A percentile compares a stretch with the other conserved stretches of the same genome.
Conservation (phyloP, 2,329 filamentous ascomycete species). For the Blumeriella jaapii region DNA sequence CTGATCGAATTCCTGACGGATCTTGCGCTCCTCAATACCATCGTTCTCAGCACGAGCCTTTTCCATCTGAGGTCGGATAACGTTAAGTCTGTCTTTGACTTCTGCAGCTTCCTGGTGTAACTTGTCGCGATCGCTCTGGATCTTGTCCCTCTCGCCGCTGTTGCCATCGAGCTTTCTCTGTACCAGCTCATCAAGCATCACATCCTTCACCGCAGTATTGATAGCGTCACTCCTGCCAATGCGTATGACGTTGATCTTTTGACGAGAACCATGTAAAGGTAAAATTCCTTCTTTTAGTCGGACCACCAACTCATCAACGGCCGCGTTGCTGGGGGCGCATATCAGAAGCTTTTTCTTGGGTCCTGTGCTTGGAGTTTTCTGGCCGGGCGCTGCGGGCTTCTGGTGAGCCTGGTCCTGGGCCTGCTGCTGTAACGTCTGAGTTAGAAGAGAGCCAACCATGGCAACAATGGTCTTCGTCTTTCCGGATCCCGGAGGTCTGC, state of each 20-base stretch:
- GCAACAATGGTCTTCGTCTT: conserved; percentile 98
- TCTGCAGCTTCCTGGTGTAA: conserved; percentile 53
- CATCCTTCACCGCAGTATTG: conserved; percentile 77
- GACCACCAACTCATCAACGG: conserved; percentile 90
- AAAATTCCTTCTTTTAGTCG: conserved; percentile 82
- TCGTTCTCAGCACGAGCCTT: conserved; percentile 47
- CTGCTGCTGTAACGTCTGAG: conserved; percentile 34
- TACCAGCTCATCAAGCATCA: conserved; percentile 88
- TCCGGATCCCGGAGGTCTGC: conserved; percentile 80
- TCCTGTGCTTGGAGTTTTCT: conserved; percentile 22
- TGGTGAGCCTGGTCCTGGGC: conserved; percentile 18
- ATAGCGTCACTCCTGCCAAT: conserved; percentile 87
- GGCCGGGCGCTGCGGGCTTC: conserved; percentile 26
- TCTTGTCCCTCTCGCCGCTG: conserved; percentile 43
- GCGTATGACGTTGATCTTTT: conserved; percentile 78
- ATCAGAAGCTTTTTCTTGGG: conserved; percentile 77
- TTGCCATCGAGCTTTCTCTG: conserved; percentile 57
- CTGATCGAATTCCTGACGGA: conserved; percentile 68
- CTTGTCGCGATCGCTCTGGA: conserved; percentile 39
- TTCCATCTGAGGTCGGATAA: conserved; percentile 61
- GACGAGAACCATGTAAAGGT: conserved; percentile 57
- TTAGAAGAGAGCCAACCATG: conserved; percentile 81
- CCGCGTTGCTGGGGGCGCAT: conserved; percentile 96
- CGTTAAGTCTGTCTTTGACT: conserved; percentile 64
- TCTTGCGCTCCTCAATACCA: conserved; percentile 35